Base-by-base conservation (phyloP, 179 eudicot species). In the Corrigiola litoralis region DNA sequence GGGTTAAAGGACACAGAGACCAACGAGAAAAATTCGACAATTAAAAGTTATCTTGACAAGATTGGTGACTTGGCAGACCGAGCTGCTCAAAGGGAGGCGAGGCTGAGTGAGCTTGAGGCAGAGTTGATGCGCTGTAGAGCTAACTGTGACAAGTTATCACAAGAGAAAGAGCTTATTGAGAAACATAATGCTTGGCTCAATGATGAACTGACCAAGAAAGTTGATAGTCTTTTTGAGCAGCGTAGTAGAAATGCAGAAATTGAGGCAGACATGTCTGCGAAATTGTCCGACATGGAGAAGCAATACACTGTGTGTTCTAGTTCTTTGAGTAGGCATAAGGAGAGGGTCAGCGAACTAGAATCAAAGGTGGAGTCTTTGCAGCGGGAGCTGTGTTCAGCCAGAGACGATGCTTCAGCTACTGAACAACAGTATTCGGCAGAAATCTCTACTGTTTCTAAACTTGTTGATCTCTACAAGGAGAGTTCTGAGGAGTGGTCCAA, bases 401-500 rank as follows among this genome's bases (percentile, higher is more conserved):
- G 77, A 74, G 92, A 84, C 64, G 82, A 69, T 53, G 86, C 95
- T 69, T 85, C 92, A 53, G 82, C 81, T 44, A 68, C 82, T 73
- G 99, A 95, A 71, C 84, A 84, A 59, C 79, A 70, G 34, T 79
- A 78, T 56, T 61, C 82, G 38, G 81, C 79, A 40, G 97, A 95
- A 81, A 72, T 87, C 20, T 67, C 92, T 21, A 92, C 97, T 9
- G 86, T 88, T 51, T 82, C 85, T 31, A 95, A 87, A 79, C 96
- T 95, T 74, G 87, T 65, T 61, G 98, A 89, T 25, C 77, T 95
- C 49, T 95, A 95, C 60, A 95, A 95, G 80, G 97, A 92, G 84
- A 95, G 90, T 70, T 82, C 97, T 32, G 89, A 88, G 49, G 97
- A 95, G 78, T 95, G 96, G 96, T 92, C 97, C 57, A 91, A 82